Conservation (phyloP, 345 rosid species). For the Passiflora organensis region DNA sequence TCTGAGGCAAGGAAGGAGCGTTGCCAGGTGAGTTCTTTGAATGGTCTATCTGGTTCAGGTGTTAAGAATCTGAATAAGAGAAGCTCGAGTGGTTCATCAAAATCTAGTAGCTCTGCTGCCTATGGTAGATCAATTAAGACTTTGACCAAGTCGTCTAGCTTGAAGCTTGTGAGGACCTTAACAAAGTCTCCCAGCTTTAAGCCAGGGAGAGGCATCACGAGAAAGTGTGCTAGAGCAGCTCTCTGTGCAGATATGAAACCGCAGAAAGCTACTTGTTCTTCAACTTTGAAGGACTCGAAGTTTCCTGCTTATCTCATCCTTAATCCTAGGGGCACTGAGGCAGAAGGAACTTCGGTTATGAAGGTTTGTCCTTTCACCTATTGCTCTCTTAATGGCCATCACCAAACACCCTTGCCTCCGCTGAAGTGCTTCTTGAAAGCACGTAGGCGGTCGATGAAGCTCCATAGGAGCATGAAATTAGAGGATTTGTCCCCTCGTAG, state of each 20-base stretch:
- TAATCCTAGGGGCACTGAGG: conserved; percentile 55
- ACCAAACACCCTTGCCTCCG: conserved; percentile 61
- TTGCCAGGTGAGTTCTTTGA: conserved; percentile 37
- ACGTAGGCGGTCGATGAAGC: conserved; percentile 54
- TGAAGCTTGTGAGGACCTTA: conserved; percentile 61
- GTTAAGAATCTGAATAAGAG: conserved; percentile 25
- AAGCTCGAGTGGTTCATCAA: conserved; percentile 19
- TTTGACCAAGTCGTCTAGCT: conserved; percentile 46
- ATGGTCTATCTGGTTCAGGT: conserved; percentile 23
- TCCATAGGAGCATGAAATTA: conserved; percentile 43
- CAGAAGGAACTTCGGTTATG: conserved; percentile 65
- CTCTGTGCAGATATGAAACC: conserved; percentile 38
- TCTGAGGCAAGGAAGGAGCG: conserved; percentile 74
- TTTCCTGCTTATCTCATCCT: conserved; percentile 66
- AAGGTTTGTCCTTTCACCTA: conserved; percentile 79
- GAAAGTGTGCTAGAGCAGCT: conserved; percentile 38
- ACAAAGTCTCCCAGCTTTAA: conserved; percentile 48
- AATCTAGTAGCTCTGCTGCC: conserved; percentile 33
- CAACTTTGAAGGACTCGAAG: conserved; percentile 78
- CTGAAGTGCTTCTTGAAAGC: conserved; percentile 64
- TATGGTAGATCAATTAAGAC: conserved; percentile 26
- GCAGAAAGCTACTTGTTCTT: conserved; percentile 83
- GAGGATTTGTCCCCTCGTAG: conserved; percentile 30
- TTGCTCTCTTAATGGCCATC: conserved; percentile 94
- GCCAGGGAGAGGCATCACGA: conserved; percentile 33